A percentile compares a stretch with the other conserved stretches of the same genome.
These are phyloP conservation scores for Gracilaria domingensis DNA, from an alignment of 23 red algal species.

Conservation along the genomic window DNA sequence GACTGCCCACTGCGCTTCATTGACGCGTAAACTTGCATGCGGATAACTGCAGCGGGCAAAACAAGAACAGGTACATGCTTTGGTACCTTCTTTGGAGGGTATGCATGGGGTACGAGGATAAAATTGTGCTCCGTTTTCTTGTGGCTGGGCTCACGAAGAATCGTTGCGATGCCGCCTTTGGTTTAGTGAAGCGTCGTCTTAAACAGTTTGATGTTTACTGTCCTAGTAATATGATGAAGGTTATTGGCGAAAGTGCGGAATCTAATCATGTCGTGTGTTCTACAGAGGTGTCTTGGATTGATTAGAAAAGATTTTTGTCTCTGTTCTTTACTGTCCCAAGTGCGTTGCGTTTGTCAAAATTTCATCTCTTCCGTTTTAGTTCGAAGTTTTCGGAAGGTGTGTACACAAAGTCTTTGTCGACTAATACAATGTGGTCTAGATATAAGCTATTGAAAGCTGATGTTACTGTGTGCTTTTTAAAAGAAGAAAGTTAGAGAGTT, in stretches of 20 bases:
- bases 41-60: conserved; percentile 50
- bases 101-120: conserved; percentile 5
- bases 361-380: conserved; percentile 18
- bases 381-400: too few species aligned
- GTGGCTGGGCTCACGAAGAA: conserved; percentile 59
- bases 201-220: too few species aligned
- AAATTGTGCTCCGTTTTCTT: conserved; percentile 44
- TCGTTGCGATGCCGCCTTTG: conserved; percentile 47
- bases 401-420: background rate
- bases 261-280: background rate
- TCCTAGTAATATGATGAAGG: conserved; percentile 39
- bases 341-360: background rate
- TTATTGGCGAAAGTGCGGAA: conserved; percentile 4
- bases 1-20: too few species aligned
- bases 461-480: background rate
- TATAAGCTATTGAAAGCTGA: background rate
- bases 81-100: conserved; percentile 38
- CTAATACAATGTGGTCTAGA: background rate
- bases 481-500: background rate
- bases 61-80: conserved; percentile 44
- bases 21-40: conserved; percentile 34
- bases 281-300: conserved; percentile 14
- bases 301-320: conserved; percentile 6
- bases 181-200: background rate
- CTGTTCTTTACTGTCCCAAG: conserved; percentile 10